Base-by-base conservation (phyloP, 1,139 yeast genomes). In the Candida anutae region DNA sequence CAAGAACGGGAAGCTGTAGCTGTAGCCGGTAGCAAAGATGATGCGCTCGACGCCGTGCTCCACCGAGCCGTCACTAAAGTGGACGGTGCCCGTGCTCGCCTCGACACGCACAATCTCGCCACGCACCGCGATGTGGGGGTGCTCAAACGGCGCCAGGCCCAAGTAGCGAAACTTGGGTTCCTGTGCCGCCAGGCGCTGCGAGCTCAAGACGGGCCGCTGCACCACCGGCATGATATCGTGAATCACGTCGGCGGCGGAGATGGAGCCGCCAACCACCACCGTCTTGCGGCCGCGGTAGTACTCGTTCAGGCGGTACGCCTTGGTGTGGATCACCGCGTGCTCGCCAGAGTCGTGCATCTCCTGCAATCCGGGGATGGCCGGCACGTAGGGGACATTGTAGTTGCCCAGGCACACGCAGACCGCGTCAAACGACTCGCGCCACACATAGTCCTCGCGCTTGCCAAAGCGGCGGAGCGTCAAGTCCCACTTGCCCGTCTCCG, bases 351-450 rank as follows among this genome's bases (percentile, higher is more conserved):
- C 37, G 31, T 50, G 52, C 68, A 70, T 68, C n/a, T 56, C 51
- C 15, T 51, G 37, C 11, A 68, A 42, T 1, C 75, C 74, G 1
- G 47, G 44, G 5, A 63, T 58, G 8, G 50, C 48, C 1, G 76
- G 76, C 21, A 67, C 53, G 31, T 39, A 62, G 0, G 76, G 74
- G 4, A 49, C 43, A 28, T 60, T 62, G 36, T 58, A 64, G 46
- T 68, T 74, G 3, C 76, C 76, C 31, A 60, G 64, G 5, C 73
- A 70, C 8, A 69, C 52, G 23, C 67, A 43, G 12, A 68, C 56
- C 12, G 61, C 63, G 40, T 69, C 74, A 40, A 62, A 69, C 9
- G 29, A 30, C 24, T 42, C 41, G n/a, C 22, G 23, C 37, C 43
- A 32, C n/a, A 38, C 25, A 22, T 34, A 39, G 25, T 40, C 44